Evolutionary conservation across 768 basidiomycete genomes (phyloP), one percentile per base, ranked within the genome.

Genomic region (Pleurotus giganteus): DNA sequence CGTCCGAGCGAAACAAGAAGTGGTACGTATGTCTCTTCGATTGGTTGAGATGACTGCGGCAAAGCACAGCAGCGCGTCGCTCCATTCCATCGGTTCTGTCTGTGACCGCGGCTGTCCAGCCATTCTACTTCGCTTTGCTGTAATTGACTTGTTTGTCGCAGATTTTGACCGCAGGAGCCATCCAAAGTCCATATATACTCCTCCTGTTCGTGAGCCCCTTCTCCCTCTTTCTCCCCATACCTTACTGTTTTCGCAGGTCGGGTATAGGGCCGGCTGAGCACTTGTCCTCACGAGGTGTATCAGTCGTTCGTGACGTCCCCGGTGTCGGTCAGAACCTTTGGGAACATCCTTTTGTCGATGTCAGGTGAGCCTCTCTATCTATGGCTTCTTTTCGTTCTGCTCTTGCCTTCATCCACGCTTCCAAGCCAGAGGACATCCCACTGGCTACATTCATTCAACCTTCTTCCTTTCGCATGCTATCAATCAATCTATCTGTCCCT

Each of bases 291-390:
- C 37, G 42, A 8, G 28, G 31, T 24, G 17, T 53, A 9, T 15
- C 37, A 7, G 29, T 53, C 19, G 24, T 53, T 26, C 41, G 24
- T 29, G 41, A 53, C 17, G 21, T 32, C 17, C 52, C 52, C 28
- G 39, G 28, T 12, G 52, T 53, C n/a, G 52, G 52, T 8, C 37
- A 17, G n/a, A 44, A 44, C 12, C 17, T 53, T 15, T 53, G 52
- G 52, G 52, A 53, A 15, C 52, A 53, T 12, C 52, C 52, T 0
- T 53, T 53, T 21, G 37, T 53, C 15, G 52, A 53, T 36, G 52
- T 53, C 4, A 41, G 41, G 52, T 53, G 23, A 21, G 32, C 19
- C 31, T 11, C 34, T 21, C 46, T 4, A 17, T 7, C 42, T 6
- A 9, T 43, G n/a, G n/a, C 42, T 43, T 9, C 42, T 17, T 43